These are phyloP conservation scores for Fusarium fracticaudum DNA, from an alignment of 2,329 filamentous ascomycete species.

Conservation along the genomic window DNA sequence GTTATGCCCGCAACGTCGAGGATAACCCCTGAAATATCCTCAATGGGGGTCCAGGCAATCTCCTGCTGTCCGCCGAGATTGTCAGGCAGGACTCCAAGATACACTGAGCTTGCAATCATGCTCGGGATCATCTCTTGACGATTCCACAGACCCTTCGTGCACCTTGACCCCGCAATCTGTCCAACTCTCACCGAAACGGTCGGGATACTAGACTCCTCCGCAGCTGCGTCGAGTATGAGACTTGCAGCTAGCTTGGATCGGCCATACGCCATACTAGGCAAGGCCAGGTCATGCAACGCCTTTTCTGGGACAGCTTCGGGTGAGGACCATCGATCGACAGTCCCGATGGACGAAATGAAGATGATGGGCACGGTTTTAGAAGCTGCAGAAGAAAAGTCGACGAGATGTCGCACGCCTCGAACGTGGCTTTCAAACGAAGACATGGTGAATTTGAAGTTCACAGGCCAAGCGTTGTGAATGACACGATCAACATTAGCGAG, in stretches of 20 bases:
- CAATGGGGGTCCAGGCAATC: neutral
- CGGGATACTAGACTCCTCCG: accelerated
- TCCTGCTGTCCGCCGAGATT: neutral
- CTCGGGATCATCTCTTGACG: slow-evolving; percentile 4
- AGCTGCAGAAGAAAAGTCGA: neutral
- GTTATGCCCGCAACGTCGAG: neutral
- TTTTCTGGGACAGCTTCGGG: neutral
- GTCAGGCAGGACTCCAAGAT: neutral
- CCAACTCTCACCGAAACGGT: neutral
- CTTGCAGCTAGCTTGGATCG: neutral
- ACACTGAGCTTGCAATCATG: neutral
- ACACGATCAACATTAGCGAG: neutral
- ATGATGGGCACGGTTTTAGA: neutral
- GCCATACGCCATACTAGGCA: neutral
- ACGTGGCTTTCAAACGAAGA: neutral
- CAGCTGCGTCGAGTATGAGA: neutral
- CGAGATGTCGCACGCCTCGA: neutral
- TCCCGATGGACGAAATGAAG: neutral
- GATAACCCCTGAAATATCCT: neutral
- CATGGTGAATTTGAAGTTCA: slow-evolving; percentile 16
- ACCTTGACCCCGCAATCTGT: neutral
- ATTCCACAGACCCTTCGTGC: neutral
- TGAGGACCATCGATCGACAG: neutral
- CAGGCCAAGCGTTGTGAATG: slow-evolving; percentile 7
- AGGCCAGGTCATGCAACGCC: accelerated